These are phyloP conservation scores for Nyssa sinensis DNA, from an alignment of 148 eudicot species.

Conservation along the genomic window DNA sequence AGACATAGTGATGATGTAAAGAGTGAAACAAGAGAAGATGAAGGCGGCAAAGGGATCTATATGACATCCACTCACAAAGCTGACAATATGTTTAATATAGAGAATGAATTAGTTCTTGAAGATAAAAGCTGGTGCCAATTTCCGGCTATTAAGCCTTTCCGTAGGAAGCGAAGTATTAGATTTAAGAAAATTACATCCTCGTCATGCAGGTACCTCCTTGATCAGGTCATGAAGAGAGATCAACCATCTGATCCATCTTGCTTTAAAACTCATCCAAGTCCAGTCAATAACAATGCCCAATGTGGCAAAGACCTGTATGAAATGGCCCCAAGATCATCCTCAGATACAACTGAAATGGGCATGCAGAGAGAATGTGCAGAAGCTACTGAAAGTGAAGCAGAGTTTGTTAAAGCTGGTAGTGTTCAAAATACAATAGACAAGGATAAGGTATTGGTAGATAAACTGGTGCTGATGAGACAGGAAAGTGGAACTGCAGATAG, in stretches of 20 bases:
- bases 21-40: constrained; percentile 30
- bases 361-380: constrained; percentile 11
- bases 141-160: constrained; percentile 7
- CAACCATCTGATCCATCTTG: constrained; percentile 11
- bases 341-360: constrained; percentile 11
- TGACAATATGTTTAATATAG: constrained; percentile 13
- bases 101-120: constrained; percentile 21
- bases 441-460: constrained; percentile 22
- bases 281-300: constrained; percentile 15
- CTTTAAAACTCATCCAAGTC: constrained; percentile 8
- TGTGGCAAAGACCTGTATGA: constrained; percentile 16
- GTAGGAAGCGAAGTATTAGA: constrained; percentile 26
- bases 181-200: constrained; percentile 27
- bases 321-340: constrained; percentile 3
- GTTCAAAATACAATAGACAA: constrained; percentile 14
- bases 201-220: neutral
- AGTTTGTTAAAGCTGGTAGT: constrained; percentile 22
- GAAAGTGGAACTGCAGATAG: constrained; percentile 24
- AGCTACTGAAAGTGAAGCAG: constrained; percentile 14
- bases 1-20: constrained; percentile 22
- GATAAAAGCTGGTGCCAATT: neutral
- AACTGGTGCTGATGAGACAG: constrained; percentile 24
- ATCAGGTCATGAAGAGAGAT: neutral
- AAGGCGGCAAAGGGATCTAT: constrained; percentile 26
- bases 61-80: constrained; percentile 9